Evolutionary conservation across 2,329 filamentous ascomycete genomes (phyloP), one percentile per base, ranked within the genome.

Genomic region (Cercospora zeae-maydis): DNA sequence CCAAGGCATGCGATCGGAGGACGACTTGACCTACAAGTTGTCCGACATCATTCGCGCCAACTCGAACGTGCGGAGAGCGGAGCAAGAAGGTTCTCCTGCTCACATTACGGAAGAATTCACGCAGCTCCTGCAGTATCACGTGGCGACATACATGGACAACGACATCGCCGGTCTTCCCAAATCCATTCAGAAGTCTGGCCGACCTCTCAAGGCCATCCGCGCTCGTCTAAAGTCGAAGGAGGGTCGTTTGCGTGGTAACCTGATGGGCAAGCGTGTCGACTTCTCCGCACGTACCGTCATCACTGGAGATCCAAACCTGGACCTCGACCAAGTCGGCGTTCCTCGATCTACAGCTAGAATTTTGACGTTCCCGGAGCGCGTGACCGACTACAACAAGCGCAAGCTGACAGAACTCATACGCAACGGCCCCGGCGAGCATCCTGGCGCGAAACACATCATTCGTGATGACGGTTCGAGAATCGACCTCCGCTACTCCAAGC

Each of bases 271-370:
- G 80, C 92, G 93, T 86, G 95, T 99, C 65, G 95, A 99, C 76
- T 99, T 99, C 75, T 99, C 96, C 0, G 96, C 96, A 37, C 95
- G 95, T 88, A 99, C 96, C 33, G 95, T 99, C 81, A 99, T 99
- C 77, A 99, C 96, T 58, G 95, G 95, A 80, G 95, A 99, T 75
- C 95, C 95, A 63, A 99, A 98, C 75, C 81, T 99, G 69, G 96
- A 92, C 30, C 84, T 99, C 30, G 93, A 99, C 73, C 92, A 99
- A 81, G 96, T 99, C 66, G 95, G 96, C 78, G 95, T 99, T 47
- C 95, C 95, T 34, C 87, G 90, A 72, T 96, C 90, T 74, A 99
- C 96, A 71, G 96, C 96, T 3, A 86, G 90, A 71, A 96, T 91
- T 1, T 78, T 99, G 64, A 99, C 95, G 0, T 99, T 98, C 74